Evolutionary conservation across 768 basidiomycete genomes (phyloP).

Genomic region (Hysterangium stoloniferum): DNA sequence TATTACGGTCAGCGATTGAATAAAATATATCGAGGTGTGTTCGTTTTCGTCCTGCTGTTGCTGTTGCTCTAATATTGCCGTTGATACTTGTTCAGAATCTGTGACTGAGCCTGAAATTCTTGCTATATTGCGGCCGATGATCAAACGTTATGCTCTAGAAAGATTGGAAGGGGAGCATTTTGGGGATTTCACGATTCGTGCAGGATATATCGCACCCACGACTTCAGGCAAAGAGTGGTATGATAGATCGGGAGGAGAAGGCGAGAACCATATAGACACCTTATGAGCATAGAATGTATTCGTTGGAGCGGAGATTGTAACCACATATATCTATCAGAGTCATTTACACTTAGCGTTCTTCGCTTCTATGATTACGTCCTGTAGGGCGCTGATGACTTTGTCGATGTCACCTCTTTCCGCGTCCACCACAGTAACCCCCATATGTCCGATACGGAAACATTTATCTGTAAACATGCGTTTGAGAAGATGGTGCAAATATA

Average conservation of each 20-base stretch:
- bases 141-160: conserved; percentile 88
- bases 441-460: conserved; percentile 94
- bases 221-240: conserved; percentile 84
- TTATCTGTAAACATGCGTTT: conserved; percentile 40
- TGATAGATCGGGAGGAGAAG: conserved; percentile 75
- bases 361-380: conserved; percentile 43
- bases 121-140: conserved; percentile 84
- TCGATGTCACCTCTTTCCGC: conserved; percentile 65
- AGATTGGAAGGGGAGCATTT: conserved; percentile 83
- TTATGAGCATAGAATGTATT: too few species aligned
- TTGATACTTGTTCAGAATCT: conserved; percentile 45
- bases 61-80: neutral
- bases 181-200: conserved; percentile 91
- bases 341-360: too few species aligned
- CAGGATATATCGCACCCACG: conserved; percentile 83
- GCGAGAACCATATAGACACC: conserved; percentile 30
- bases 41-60: conserved; percentile 10
- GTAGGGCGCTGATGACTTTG: conserved; percentile 57
- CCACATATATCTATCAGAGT: too few species aligned
- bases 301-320: too few species aligned
- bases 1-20: conserved; percentile 92
- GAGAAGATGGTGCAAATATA: neutral
- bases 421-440: conserved; percentile 83
- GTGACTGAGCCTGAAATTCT: conserved; percentile 91
- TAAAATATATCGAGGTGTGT: conserved; percentile 83